phyloP scores from a whole-genome alignment of 768 basidiomycete genomes.

The Tylopilus sp. region DNA sequence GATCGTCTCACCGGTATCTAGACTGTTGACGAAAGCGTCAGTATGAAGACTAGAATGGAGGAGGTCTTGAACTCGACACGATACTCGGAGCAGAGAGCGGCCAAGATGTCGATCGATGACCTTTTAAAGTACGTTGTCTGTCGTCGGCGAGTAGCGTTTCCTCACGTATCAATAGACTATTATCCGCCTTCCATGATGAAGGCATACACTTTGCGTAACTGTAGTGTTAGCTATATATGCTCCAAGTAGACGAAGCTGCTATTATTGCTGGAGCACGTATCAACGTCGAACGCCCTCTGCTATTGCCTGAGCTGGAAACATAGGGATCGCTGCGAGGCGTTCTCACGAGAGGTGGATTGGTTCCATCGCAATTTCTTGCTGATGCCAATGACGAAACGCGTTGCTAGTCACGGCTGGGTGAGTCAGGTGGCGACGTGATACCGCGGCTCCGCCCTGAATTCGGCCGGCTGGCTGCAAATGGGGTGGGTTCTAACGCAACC shows the following conservation, averaged over 20 bases:
- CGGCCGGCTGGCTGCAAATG: too few relatives aligned
- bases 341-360: too few relatives aligned
- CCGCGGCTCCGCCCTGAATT: too few relatives aligned
- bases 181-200: slow-evolving; percentile 71
- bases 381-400: too few relatives aligned
- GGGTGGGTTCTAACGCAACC: too few relatives aligned
- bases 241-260: neutral
- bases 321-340: neutral
- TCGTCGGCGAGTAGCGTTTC: neutral
- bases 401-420: too few relatives aligned
- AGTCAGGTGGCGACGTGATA: too few relatives aligned
- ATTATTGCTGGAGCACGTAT: neutral
- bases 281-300: neutral
- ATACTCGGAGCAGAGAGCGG: slow-evolving; percentile 73
- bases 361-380: too few relatives aligned
- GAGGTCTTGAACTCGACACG: slow-evolving; percentile 68
- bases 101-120: slow-evolving; percentile 94
- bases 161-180: slow-evolving; percentile 41
- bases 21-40: slow-evolving; percentile 66
- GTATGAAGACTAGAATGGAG: slow-evolving; percentile 71
- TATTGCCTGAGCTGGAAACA: neutral
- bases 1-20: slow-evolving; percentile 24
- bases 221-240: neutral
- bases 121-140: slow-evolving; percentile 66
- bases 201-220: slow-evolving; percentile 67